Percentiles rank a stretch among this genome's conserved stretches.
phyloP scores from a whole-genome alignment of 305 asterid species.

The Solanum hybrid region DNA sequence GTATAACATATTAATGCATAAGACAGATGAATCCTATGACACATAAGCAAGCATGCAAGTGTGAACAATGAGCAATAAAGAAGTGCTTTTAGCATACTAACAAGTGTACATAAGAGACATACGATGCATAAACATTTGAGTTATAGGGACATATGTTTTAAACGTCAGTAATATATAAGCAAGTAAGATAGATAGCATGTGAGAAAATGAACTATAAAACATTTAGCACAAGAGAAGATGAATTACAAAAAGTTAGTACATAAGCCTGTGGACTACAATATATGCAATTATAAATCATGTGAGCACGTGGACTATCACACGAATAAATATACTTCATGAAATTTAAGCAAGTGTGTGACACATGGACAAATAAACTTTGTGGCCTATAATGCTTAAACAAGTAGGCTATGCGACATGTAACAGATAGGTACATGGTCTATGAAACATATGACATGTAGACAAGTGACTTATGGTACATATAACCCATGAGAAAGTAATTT shows the following conservation, averaged over 20 bases:
- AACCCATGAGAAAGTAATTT: background rate
- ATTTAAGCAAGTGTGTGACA: background rate
- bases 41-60: background rate
- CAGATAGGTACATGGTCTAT: background rate
- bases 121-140: background rate
- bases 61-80: background rate
- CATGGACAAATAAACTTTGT: background rate
- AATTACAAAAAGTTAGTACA: background rate
- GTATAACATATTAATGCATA: background rate
- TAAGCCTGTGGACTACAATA: background rate
- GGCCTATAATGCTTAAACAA: background rate
- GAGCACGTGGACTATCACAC: background rate
- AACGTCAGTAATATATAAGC: background rate
- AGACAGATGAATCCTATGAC: background rate
- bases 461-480: background rate
- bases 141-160: background rate
- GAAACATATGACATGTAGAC: background rate
- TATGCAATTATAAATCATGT: background rate
- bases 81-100: background rate
- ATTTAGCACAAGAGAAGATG: background rate
- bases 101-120: background rate
- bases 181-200: background rate
- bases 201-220: background rate
- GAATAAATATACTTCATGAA: background rate
- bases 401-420: background rate